Percentiles rank a stretch among this genome's conserved stretches.
phyloP scores from a whole-genome alignment of 805 yeast genomes.

The Candida anglica region DNA sequence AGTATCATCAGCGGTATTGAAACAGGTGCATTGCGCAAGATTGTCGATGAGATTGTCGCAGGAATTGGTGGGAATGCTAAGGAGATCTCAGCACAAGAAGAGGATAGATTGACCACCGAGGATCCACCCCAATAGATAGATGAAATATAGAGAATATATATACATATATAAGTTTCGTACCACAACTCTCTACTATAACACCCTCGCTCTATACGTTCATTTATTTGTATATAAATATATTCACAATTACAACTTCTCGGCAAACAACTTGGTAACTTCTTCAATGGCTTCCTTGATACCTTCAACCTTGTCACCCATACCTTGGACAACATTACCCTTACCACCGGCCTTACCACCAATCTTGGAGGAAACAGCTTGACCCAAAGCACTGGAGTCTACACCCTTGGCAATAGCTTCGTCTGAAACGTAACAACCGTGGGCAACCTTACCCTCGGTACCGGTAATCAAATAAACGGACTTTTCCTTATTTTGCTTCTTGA shows the following conservation, averaged over 20 bases:
- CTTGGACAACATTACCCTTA: slow-evolving; percentile 93
- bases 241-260: slow-evolving; percentile 47
- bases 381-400: slow-evolving; percentile 72
- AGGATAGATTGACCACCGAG: slow-evolving; percentile 39
- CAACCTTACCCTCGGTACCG: slow-evolving; percentile 69
- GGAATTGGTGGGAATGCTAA: slow-evolving; percentile 48
- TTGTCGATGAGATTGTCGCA: slow-evolving; percentile 45
- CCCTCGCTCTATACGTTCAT: no score
- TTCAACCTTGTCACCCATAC: slow-evolving; percentile 83
- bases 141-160: slow-evolving; percentile 1
- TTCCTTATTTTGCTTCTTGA: slow-evolving; percentile 71
- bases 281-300: slow-evolving; percentile 72
- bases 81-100: slow-evolving; percentile 57
- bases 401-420: slow-evolving; percentile 67
- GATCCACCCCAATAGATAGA: slow-evolving; percentile 8
- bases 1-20: slow-evolving; percentile 49
- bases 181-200: no score
- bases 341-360: slow-evolving; percentile 99
- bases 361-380: slow-evolving; percentile 60
- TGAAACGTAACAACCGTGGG: slow-evolving; percentile 91
- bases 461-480: slow-evolving; percentile 79
- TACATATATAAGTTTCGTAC: neutral
- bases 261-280: slow-evolving; percentile 58
- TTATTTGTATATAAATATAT: no score
- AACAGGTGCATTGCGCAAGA: slow-evolving; percentile 26